These are phyloP conservation scores for Carpinus fangiana DNA, from an alignment of 306 rosid species.

Conservation along the genomic window DNA sequence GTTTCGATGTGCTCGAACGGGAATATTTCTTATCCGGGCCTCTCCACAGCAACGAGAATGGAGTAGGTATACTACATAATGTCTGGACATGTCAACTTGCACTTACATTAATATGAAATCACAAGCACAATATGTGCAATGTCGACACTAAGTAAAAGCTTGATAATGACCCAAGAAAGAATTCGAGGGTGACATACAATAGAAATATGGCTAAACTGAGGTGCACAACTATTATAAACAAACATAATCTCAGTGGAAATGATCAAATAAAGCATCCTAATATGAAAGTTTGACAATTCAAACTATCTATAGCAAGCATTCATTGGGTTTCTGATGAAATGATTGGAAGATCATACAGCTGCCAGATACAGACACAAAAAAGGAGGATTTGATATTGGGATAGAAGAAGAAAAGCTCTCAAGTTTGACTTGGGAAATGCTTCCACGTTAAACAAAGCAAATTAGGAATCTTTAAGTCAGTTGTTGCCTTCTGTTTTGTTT, in stretches of 20 bases:
- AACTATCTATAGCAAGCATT: background rate
- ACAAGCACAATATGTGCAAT: background rate
- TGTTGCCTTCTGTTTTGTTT: conserved; percentile 22
- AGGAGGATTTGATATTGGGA: conserved; percentile 20
- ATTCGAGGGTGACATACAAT: too few species aligned
- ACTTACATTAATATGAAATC: background rate
- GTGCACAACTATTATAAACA: background rate
- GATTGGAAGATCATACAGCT: conserved; percentile 18
- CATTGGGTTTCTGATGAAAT: background rate
- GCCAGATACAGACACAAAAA: conserved; percentile 30
- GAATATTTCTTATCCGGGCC: too few species aligned
- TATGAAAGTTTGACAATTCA: background rate
- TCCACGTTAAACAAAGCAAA: conserved; percentile 27
- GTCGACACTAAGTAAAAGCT: background rate
- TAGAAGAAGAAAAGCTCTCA: conserved; percentile 12
- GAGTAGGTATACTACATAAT: background rate
- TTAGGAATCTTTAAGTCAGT: conserved; percentile 27
- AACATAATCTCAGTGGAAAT: background rate
- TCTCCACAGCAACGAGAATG: background rate
- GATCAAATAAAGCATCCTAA: background rate
- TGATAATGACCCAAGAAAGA: too few species aligned
- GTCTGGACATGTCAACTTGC: conserved; percentile 3
- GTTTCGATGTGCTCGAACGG: too few species aligned
- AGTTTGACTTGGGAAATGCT: conserved; percentile 43
- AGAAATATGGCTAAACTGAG: background rate